phyloP scores from a whole-genome alignment of 306 rosid species.

The Gastrolobium villosum region DNA sequence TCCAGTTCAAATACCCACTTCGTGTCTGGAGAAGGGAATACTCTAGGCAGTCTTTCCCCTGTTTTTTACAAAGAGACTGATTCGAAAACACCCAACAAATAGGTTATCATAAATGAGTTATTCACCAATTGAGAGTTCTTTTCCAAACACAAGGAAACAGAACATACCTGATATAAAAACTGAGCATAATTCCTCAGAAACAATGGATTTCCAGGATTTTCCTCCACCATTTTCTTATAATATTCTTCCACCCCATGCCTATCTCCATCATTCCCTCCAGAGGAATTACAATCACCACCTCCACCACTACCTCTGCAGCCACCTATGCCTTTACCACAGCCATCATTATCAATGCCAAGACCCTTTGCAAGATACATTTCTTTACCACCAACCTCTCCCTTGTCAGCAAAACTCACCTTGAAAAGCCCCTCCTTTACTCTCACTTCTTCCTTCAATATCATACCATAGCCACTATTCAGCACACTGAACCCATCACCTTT shows the following conservation, averaged over 20 bases:
- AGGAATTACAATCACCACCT: slow-evolving; percentile 51
- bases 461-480: slow-evolving; percentile 38
- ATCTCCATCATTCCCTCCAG: slow-evolving; percentile 67
- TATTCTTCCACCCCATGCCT: slow-evolving; percentile 66
- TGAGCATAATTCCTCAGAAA: slow-evolving; percentile 88
- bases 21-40: too few relatives aligned
- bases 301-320: slow-evolving; percentile 52
- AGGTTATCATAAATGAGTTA: background rate
- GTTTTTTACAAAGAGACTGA: too few relatives aligned
- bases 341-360: slow-evolving; percentile 66
- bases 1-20: too few relatives aligned
- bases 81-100: background rate
- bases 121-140: background rate
- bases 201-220: slow-evolving; percentile 84
- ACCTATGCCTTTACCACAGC: slow-evolving; percentile 52
- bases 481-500: slow-evolving; percentile 26
- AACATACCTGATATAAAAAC: slow-evolving; percentile 69
- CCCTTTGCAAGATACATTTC: slow-evolving; percentile 67
- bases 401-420: slow-evolving; percentile 48
- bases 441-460: slow-evolving; percentile 51
- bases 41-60: too few relatives aligned
- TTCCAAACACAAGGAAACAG: slow-evolving; percentile 4
- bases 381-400: slow-evolving; percentile 45
- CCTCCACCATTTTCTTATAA: slow-evolving; percentile 75
- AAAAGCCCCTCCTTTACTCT: slow-evolving; percentile 50